phyloP scores from a whole-genome alignment of 495 filamentous ascomycete species.

The Neurospora sp. region DNA sequence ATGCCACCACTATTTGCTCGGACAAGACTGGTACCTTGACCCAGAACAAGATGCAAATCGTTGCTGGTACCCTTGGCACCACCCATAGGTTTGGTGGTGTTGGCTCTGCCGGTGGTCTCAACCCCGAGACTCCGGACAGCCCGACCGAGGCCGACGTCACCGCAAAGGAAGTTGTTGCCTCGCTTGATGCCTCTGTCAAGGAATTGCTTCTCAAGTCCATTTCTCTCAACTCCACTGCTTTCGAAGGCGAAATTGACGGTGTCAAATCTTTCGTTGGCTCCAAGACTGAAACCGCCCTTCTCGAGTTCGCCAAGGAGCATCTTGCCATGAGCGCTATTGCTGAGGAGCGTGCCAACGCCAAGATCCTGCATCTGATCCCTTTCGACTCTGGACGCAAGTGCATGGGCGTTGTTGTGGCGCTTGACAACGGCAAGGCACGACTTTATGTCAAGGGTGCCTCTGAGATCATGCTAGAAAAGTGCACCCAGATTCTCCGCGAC shows the following conservation, averaged over 20 bases:
- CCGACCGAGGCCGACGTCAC: slow-evolving; percentile 14
- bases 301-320: slow-evolving; percentile 63
- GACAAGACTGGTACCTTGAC: slow-evolving; percentile 97
- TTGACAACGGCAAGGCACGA: slow-evolving; percentile 52
- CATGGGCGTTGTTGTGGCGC: slow-evolving; percentile 70
- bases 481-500: slow-evolving; percentile 60
- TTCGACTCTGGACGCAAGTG: slow-evolving; percentile 85
- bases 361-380: slow-evolving; percentile 63
- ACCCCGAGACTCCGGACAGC: slow-evolving; percentile 4
- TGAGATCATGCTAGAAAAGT: slow-evolving; percentile 69
- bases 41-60: slow-evolving; percentile 84
- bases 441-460: slow-evolving; percentile 85
- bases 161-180: slow-evolving; percentile 22
- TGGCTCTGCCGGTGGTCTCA: background rate
- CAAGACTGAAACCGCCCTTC: slow-evolving; percentile 80
- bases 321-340: slow-evolving; percentile 64
- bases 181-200: slow-evolving; percentile 49
- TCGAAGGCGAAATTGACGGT: slow-evolving; percentile 70
- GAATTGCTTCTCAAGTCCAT: slow-evolving; percentile 64
- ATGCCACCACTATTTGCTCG: slow-evolving; percentile 90
- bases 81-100: slow-evolving; percentile 49
- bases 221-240: slow-evolving; percentile 78
- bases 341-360: slow-evolving; percentile 60
- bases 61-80: slow-evolving; percentile 65
- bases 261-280: slow-evolving; percentile 69